Conservation (phyloP, 257 asterid species). For the Gentiana straminea region DNA sequence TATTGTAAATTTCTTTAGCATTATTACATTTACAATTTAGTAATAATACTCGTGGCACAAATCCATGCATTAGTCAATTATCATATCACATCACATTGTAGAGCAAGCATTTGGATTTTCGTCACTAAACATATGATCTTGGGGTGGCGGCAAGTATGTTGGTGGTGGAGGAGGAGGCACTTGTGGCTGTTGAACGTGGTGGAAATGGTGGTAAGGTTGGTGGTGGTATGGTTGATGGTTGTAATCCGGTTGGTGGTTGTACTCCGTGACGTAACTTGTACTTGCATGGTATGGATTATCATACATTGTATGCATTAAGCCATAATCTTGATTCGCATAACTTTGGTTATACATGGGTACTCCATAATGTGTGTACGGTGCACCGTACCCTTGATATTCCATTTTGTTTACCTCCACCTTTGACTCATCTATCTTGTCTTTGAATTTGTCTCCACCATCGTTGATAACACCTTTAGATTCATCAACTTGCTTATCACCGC, state of each 20-base stretch:
- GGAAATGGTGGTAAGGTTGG: no score
- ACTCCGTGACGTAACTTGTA: slow-evolving; percentile 31
- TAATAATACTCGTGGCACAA: no score
- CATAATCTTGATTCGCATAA: slow-evolving; percentile 52
- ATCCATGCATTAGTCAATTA: no score
- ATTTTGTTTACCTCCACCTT: slow-evolving; percentile 47
- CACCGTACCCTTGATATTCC: slow-evolving; percentile 32
- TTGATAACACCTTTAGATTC: slow-evolving; percentile 17
- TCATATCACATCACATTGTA: slow-evolving; percentile 40
- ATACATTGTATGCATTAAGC: slow-evolving; percentile 16
- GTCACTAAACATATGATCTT: slow-evolving; percentile 62
- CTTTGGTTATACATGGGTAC: slow-evolving; percentile 47
- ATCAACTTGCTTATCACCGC: slow-evolving; percentile 10
- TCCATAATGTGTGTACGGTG: slow-evolving; percentile 35
- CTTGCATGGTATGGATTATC: slow-evolving; percentile 13
- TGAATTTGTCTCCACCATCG: slow-evolving; percentile 29
- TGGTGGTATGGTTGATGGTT: no score
- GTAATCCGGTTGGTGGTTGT: slow-evolving; percentile 6
- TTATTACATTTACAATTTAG: no score
- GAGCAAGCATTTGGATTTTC: slow-evolving; percentile 86
- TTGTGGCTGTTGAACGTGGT: slow-evolving; percentile 1
- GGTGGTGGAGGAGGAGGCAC: slow-evolving; percentile 51
- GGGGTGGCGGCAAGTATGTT: slow-evolving; percentile 9
- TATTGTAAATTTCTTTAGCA: no score
- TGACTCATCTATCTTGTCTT: slow-evolving; percentile 12